A percentile compares a stretch with the other conserved stretches of the same genome.
Evolutionary conservation across 78 protist species (phyloP).

Genomic region (Dictyostelium firmibasis): DNA sequence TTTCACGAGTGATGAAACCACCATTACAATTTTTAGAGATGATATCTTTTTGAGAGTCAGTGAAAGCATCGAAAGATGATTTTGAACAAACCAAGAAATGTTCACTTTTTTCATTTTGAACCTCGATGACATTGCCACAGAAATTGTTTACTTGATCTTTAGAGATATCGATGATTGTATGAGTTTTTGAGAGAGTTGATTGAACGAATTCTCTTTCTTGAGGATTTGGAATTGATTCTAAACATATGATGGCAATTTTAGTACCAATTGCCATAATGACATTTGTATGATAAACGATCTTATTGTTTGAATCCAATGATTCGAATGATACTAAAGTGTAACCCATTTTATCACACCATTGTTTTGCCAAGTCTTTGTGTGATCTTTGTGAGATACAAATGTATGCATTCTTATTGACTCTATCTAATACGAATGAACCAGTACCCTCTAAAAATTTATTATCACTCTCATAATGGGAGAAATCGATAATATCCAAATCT

Average conservation of each 20-base stretch:
- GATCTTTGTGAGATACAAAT: conserved; percentile 58
- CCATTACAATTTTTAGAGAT: conserved; percentile 17
- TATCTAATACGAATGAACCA: conserved; percentile 72
- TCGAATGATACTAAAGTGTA: conserved; percentile 29
- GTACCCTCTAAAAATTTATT: conserved; percentile 55
- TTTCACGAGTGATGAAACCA: conserved; percentile 35
- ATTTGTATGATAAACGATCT: conserved; percentile 74
- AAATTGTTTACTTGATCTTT: conserved; percentile 67
- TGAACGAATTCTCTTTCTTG: neutral
- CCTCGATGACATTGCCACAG: conserved; percentile 86
- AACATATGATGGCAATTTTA: conserved; percentile 15
- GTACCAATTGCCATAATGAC: conserved; percentile 77
- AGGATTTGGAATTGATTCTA: conserved; percentile 15
- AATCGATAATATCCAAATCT: neutral
- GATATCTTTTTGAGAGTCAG: conserved; percentile 30
- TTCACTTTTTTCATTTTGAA: neutral
- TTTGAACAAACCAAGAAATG: conserved; percentile 49
- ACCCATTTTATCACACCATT: conserved; percentile 44
- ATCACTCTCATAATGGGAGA: neutral
- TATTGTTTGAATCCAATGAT: neutral
- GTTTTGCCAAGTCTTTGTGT: neutral
- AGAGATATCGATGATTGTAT: conserved; percentile 65
- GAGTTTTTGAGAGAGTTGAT: conserved; percentile 22
- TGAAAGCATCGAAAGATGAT: conserved; percentile 71
- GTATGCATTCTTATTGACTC: conserved; percentile 61